phyloP scores from a whole-genome alignment of 2,329 filamentous ascomycete species.

The Cercospora sp. region DNA sequence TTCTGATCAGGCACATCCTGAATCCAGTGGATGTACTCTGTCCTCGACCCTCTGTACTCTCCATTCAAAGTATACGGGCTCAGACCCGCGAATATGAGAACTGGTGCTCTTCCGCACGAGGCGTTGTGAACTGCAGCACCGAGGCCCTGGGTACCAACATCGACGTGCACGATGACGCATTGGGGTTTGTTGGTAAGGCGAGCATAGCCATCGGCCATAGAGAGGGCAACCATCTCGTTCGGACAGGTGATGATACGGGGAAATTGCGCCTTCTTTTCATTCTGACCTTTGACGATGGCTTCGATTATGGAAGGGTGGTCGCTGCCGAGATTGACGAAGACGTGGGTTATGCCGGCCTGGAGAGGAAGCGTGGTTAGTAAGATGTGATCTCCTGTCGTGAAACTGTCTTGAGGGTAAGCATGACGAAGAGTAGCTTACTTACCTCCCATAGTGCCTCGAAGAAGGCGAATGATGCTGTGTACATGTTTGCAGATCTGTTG shows the following conservation, averaged over 20 bases:
- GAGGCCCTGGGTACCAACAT: conserved; percentile 76
- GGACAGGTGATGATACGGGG: conserved; percentile 77
- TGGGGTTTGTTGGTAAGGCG: conserved; percentile 71
- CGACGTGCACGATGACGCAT: conserved; percentile 77
- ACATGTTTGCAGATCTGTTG: conserved; percentile 38
- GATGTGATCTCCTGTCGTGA: neutral
- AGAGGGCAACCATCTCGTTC: conserved; percentile 84
- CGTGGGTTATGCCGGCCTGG: conserved; percentile 58
- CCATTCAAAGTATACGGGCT: conserved; percentile 76
- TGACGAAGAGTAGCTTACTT: conserved; percentile 14
- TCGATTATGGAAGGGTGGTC: conserved; percentile 77
- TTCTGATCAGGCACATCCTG: conserved; percentile 82
- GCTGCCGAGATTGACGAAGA: conserved; percentile 68
- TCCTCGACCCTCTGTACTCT: conserved; percentile 73
- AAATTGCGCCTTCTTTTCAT: conserved; percentile 64
- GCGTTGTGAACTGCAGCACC: neutral
- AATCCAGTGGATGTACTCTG: conserved; percentile 85
- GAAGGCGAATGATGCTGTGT: conserved; percentile 78
- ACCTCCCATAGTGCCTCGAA: conserved; percentile 79
- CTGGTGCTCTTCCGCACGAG: conserved; percentile 66
- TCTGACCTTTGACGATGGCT: conserved; percentile 75
- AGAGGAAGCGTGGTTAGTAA: neutral
- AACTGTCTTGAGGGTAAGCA: neutral
- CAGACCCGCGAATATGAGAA: conserved; percentile 76
- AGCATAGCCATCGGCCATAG: conserved; percentile 75